Evolutionary conservation across 306 rosid species (phyloP).

Genomic region (Trifolium dubium): DNA sequence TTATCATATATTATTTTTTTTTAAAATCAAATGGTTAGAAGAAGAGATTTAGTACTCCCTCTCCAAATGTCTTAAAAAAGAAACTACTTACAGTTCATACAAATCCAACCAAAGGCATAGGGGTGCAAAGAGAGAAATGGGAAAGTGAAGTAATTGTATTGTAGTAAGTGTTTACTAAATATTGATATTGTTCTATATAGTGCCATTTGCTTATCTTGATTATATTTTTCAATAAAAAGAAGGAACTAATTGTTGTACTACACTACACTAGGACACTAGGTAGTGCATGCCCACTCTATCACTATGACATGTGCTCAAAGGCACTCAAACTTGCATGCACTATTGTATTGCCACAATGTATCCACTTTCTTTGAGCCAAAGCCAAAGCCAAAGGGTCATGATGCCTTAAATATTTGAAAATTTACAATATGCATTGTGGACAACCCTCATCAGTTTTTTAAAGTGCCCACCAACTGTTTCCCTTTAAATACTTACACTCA

Average conservation of each 20-base stretch:
- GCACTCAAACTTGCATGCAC: constrained; percentile 33
- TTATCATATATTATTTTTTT: too few species aligned
- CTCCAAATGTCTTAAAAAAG: too few species aligned
- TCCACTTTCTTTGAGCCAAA: constrained; percentile 44
- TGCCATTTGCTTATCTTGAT: background rate
- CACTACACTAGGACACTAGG: background rate
- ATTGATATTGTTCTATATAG: background rate
- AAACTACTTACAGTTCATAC: too few species aligned
- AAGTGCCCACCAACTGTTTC: constrained; percentile 16
- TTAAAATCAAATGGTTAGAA: too few species aligned
- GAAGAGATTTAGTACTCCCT: too few species aligned
- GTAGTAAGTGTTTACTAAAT: background rate
- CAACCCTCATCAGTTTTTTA: constrained; percentile 1
- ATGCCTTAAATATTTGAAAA: constrained; percentile 18
- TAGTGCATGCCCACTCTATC: background rate
- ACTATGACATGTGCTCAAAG: constrained; percentile 40
- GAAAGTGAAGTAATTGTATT: background rate
- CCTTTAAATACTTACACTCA: background rate
- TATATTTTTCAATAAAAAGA: background rate
- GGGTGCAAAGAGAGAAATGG: background rate
- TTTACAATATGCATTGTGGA: constrained; percentile 5
- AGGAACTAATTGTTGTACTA: background rate
- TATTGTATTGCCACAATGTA: constrained; percentile 46
- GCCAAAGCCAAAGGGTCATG: constrained; percentile 14
- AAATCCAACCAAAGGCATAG: too few species aligned